phyloP scores from a whole-genome alignment of 1,284 basidiomycete genomes.

The Ustilago trichophora region DNA sequence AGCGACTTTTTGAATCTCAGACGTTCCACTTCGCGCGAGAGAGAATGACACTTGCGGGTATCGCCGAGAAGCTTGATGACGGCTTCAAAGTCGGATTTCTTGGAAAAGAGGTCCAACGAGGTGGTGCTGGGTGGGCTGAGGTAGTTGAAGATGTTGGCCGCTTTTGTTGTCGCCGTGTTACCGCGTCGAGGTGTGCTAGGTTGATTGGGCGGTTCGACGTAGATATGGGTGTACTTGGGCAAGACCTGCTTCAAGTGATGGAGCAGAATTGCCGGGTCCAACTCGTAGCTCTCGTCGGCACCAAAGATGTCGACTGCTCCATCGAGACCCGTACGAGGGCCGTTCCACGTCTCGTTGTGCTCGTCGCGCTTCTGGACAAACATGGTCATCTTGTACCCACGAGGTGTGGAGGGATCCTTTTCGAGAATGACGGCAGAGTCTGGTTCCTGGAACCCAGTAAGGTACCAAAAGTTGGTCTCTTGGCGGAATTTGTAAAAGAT shows the following conservation, averaged over 20 bases:
- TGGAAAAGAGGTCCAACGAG: slow-evolving; percentile 56
- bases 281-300: slow-evolving; percentile 58
- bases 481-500: slow-evolving; percentile 80
- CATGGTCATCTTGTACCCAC: slow-evolving; percentile 87
- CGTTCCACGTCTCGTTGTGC: slow-evolving; percentile 89
- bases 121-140: slow-evolving; percentile 57
- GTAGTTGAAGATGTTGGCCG: slow-evolving; percentile 58
- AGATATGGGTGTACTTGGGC: slow-evolving; percentile 54
- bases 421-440: slow-evolving; percentile 79
- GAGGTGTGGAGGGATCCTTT: slow-evolving; percentile 67
- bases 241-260: slow-evolving; percentile 51
- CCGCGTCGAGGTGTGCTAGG: slow-evolving; percentile 52
- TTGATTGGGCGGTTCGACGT: slow-evolving; percentile 57
- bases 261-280: slow-evolving; percentile 55
- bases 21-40: slow-evolving; percentile 54
- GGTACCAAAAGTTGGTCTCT: slow-evolving; percentile 65
- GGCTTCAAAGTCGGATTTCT: slow-evolving; percentile 63
- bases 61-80: slow-evolving; percentile 59
- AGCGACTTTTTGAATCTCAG: slow-evolving; percentile 57
- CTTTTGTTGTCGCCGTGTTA: slow-evolving; percentile 10
- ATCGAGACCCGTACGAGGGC: slow-evolving; percentile 71
- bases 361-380: slow-evolving; percentile 81
- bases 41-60: slow-evolving; percentile 54
- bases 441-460: slow-evolving; percentile 85
- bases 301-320: slow-evolving; percentile 62